Evolutionary conservation across 1,139 yeast genomes (phyloP).

Genomic region (Suhomyces yuchorum): DNA sequence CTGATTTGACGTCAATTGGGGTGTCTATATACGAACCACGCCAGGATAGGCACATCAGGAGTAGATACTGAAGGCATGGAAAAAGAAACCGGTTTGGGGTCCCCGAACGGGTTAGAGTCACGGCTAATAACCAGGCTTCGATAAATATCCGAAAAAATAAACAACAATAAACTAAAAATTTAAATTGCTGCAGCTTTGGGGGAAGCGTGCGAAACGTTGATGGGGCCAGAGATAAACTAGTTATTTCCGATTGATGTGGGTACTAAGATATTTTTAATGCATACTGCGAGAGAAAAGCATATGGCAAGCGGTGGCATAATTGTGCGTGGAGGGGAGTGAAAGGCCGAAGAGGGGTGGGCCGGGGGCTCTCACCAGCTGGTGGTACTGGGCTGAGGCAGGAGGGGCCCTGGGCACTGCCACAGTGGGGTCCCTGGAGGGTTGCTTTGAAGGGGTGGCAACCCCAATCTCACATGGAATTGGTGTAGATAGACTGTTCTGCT

Average conservation of each 20-base stretch:
- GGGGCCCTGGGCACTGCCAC: too few species aligned
- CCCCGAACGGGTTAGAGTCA: conserved; percentile 7
- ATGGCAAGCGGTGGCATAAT: conserved; percentile 3
- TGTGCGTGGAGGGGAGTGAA: conserved; percentile 3
- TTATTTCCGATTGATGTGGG: conserved; percentile 5
- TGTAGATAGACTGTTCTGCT: too few species aligned
- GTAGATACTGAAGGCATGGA: neutral
- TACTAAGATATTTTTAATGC: conserved; percentile 5
- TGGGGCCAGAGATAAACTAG: conserved; percentile 1
- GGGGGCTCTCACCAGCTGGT: neutral
- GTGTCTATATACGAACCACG: conserved; percentile 1
- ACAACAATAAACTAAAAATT: conserved; percentile 10
- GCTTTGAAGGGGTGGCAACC: too few species aligned
- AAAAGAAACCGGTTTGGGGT: conserved; percentile 7
- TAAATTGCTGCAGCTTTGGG: conserved; percentile 1
- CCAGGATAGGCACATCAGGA: conserved; percentile 2
- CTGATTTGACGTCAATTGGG: neutral
- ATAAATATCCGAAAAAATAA: conserved; percentile 9
- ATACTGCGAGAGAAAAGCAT: conserved; percentile 9
- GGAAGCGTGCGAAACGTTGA: neutral
- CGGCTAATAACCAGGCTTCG: conserved; percentile 11
- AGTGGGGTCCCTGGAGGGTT: too few species aligned
- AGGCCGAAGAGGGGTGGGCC: neutral
- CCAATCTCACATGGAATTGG: too few species aligned
- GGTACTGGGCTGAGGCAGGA: neutral